Base-by-base conservation (phyloP, 306 rosid genomes). In the Myrica gale region DNA sequence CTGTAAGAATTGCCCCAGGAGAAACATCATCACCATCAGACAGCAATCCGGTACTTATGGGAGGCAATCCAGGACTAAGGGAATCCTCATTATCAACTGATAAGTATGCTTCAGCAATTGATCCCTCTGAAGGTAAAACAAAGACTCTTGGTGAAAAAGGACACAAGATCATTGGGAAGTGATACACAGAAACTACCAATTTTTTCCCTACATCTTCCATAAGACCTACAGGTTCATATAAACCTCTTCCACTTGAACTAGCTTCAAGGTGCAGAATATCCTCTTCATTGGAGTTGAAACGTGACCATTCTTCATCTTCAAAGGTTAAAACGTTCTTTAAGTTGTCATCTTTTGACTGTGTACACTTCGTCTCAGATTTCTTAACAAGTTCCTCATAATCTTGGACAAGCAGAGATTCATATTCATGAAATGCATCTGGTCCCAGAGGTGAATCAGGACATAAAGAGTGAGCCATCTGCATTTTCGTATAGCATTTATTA, bases 391-490 rank as follows among this genome's bases (percentile, higher is more conserved):
- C 97, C 79, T 93, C 94, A 69, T 88, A 93, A 86, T 93, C 98
- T 90, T 93, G 98, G 83, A 88, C 76, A 63, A 94, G 89, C 74
- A 94, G 90, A 71, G 96, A 89, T 83, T 91, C 97, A 67, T 94
- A 94, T 82, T 94, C 97, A 85, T 70, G 87, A 85, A 83, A 94
- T 70, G 97, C 98, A 87, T 91, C 97, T 63, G 98, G 91, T 75
- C 98, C 97, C 83, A 94, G 83, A 75, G 97, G 98, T 62, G 94
- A 94, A 86, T 91, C 97, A 65, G 96, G 93, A 87, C 80, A 94
- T 65, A 81, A 76, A 51, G 93, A 86, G 83, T 91, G 97, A 81
- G 93, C 87, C 65, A 86, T 77, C 97, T 91, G 94, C 85, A 76
- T 62, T 82, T 66, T 69, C 58, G 69, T 42, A 73, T 71, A 73